Conservation (phyloP, 1,139 yeast species). For the Yamadazyma triangularis region DNA sequence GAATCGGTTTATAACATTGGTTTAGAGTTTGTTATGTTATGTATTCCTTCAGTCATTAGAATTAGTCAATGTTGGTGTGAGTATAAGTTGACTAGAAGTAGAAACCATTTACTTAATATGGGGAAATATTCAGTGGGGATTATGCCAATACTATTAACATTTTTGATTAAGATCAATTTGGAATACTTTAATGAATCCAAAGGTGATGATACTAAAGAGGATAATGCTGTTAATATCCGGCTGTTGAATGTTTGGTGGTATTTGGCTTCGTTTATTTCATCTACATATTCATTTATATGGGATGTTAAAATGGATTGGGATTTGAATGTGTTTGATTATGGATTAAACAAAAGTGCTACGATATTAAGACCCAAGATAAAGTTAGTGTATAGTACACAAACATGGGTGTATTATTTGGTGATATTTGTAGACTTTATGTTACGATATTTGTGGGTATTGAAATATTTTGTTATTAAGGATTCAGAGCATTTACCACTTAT, state of each 20-base stretch:
- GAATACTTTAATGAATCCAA: constrained; percentile 10
- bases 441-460: constrained; percentile 73
- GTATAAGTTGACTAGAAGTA: constrained; percentile 46
- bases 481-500: constrained; percentile 15
- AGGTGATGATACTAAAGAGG: constrained; percentile 7
- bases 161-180: constrained; percentile 26
- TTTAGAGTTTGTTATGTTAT: constrained; percentile 48
- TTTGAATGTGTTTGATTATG: constrained; percentile 46
- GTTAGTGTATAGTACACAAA: constrained; percentile 14
- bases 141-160: constrained; percentile 53
- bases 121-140: constrained; percentile 68
- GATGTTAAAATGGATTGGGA: constrained; percentile 90
- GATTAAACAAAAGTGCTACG: constrained; percentile 13
- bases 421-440: constrained; percentile 56
- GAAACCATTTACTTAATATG: constrained; percentile 62
- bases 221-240: constrained; percentile 9
- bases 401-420: constrained; percentile 44
- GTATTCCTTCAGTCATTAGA: constrained; percentile 67
- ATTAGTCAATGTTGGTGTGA: constrained; percentile 79
- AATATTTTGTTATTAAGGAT: constrained; percentile 33
- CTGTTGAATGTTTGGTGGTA: constrained; percentile 43
- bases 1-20: constrained; percentile 20
- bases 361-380: constrained; percentile 18
- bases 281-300: constrained; percentile 81
- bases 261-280: constrained; percentile 52